Evolutionary conservation across 148 eudicot species (phyloP).

Genomic region (Rhododendron molle): DNA sequence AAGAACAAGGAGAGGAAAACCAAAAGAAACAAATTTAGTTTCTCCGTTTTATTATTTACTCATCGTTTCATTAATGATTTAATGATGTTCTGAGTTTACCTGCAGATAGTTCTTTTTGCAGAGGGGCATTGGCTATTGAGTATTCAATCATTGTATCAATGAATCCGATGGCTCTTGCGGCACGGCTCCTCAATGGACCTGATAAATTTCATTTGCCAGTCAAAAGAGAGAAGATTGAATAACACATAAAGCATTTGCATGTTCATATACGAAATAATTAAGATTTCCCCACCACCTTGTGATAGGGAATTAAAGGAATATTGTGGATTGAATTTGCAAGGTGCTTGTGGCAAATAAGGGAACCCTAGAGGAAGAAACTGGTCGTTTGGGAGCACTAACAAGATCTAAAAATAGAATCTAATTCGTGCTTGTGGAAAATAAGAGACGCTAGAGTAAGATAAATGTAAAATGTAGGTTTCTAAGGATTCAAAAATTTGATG

Average conservation of each 20-base stretch:
- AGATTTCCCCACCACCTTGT: not conserved
- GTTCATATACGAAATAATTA: not conserved
- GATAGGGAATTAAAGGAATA: not conserved
- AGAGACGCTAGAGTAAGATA: not conserved
- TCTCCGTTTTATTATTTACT: not conserved
- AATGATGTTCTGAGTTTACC: slow-evolving; percentile 30
- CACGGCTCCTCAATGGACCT: slow-evolving; percentile 97
- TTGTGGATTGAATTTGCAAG: not conserved
- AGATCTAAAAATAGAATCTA: not conserved
- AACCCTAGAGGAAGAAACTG: not conserved
- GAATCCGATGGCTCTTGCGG: slow-evolving; percentile 96
- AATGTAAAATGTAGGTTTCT: not conserved
- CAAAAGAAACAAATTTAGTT: not conserved
- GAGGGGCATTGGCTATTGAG: slow-evolving; percentile 76
- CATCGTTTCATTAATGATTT: not conserved
- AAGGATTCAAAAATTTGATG: not conserved
- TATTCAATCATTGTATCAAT: slow-evolving; percentile 97
- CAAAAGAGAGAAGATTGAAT: not conserved
- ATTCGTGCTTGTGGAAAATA: not conserved
- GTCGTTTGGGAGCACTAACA: not conserved
- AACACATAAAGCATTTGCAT: not conserved
- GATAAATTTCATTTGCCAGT: slow-evolving; percentile 12
- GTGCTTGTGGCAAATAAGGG: not conserved
- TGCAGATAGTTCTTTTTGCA: slow-evolving; percentile 85
- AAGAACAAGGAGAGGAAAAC: not conserved